Evolutionary conservation across 1,139 yeast genomes (phyloP), one percentile per base, ranked within the genome.

Genomic region (Lodderomyces oxycetoniae): DNA sequence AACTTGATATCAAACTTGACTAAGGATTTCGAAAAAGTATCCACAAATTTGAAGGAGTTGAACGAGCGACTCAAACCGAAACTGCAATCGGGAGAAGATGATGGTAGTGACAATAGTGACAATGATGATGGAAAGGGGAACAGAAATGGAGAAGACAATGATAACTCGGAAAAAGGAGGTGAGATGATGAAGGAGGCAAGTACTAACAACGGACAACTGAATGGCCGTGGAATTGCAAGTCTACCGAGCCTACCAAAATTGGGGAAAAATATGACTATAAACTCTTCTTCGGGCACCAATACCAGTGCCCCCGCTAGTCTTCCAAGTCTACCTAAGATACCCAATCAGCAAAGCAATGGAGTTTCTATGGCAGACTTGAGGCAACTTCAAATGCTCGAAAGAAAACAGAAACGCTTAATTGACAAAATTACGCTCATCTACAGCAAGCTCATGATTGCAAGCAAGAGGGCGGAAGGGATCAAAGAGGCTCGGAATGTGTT

Each of bases 401-500:
- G 14, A 12, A 12, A 6, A 7, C 40, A 41, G 17, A 36, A 39
- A 26, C 49, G 53, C 36, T 44, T 60, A 32, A 51, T 50, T 25
- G 63, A 65, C 37, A 50, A 68, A 6, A 62, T 75, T 9, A 74
- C 83, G 1, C 56, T 68, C 28, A 67, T 68, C 2, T 79, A 76
- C 48, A 69, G 77, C 29, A 69, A 70, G 35, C 68, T 72, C 35
- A 76, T 81, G 82, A 71, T 72, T 49, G 65, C 80, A 10, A 63
- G 74, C 45, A 81, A 79, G 48, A 61, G 87, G 44, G 50, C 75
- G n/a, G 64, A 67, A 29, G 84, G 85, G 3, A 74, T 86, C 33
- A 72, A 80, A 36, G 89, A 82, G 41, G 85, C 93, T 6, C 71
- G 97, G 41, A 62, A 71, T 29, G 64, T 81, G 2, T 82, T 82